Percentiles rank a stretch among this genome's conserved stretches.
Evolutionary conservation across 2,329 filamentous ascomycete species (phyloP).

Genomic region (Talaromyces sp.): DNA sequence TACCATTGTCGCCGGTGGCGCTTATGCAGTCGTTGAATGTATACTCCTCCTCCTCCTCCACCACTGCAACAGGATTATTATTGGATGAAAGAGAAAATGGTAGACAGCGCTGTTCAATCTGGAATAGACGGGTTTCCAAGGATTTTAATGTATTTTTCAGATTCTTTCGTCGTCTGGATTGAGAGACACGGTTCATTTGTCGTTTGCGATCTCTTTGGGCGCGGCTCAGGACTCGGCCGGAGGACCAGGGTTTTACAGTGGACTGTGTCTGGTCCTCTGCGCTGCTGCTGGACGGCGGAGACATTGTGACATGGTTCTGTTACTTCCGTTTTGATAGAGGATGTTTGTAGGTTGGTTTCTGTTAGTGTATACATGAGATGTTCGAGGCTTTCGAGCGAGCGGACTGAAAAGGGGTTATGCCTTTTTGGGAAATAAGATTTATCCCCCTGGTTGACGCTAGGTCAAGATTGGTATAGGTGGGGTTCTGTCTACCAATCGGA

Average conservation of each 20-base stretch:
- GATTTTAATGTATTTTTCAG: not conserved
- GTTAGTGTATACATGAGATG: not conserved
- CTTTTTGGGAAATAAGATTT: not conserved
- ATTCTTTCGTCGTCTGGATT: not conserved
- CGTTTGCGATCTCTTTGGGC: conserved; percentile 6
- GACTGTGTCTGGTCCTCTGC: not conserved
- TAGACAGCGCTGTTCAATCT: not conserved
- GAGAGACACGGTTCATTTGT: conserved; percentile 3
- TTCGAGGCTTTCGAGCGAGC: not conserved
- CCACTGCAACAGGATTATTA: not conserved
- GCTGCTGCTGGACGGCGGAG: not conserved
- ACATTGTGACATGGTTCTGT: not conserved
- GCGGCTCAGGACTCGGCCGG: not conserved
- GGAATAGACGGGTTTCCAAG: not conserved
- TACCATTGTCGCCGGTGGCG: not conserved
- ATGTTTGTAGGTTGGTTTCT: not conserved
- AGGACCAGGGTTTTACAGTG: not conserved
- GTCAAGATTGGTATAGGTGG: too few relatives aligned
- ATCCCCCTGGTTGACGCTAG: not conserved
- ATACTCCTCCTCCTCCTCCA: too few relatives aligned
- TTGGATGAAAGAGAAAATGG: not conserved
- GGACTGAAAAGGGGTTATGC: not conserved
- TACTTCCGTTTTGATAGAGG: not conserved
- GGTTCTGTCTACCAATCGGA: not conserved
- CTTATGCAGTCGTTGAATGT: not conserved